Evolutionary conservation across 208 protist species (phyloP).

Genomic region (Trypanosomatidae sp.): DNA sequence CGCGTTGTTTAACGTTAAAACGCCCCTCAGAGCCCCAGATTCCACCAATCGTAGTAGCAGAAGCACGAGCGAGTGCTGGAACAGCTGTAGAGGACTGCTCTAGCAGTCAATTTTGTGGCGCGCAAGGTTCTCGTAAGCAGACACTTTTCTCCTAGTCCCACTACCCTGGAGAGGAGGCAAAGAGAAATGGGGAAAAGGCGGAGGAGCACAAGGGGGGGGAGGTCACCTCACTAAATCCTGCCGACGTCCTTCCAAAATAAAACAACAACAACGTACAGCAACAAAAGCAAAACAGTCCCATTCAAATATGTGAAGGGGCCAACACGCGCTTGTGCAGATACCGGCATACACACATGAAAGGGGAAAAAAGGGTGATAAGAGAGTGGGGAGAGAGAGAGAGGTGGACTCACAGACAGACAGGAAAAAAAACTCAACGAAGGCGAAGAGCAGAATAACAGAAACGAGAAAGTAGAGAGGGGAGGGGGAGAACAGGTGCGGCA

Average conservation of each 20-base stretch:
- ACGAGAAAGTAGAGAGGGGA: background rate
- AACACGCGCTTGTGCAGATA: too few relatives aligned
- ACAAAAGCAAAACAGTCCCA: too few relatives aligned
- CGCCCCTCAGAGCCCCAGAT: background rate
- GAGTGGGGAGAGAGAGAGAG: too few relatives aligned
- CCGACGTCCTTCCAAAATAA: background rate
- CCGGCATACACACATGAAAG: too few relatives aligned
- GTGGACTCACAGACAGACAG: background rate
- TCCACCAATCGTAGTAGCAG: background rate
- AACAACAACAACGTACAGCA: too few relatives aligned
- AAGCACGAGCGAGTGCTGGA: background rate
- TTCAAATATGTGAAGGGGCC: too few relatives aligned
- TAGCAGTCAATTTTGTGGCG: background rate
- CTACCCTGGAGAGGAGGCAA: background rate
- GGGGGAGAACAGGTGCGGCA: background rate
- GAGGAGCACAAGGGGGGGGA: background rate
- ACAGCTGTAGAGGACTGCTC: background rate
- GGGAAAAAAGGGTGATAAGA: too few relatives aligned
- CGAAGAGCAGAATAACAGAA: background rate
- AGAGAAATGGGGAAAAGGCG: background rate
- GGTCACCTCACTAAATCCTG: background rate
- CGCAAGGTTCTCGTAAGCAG: background rate
- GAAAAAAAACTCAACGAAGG: background rate
- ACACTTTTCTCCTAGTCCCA: background rate
- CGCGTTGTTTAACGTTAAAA: background rate